Evolutionary conservation across 768 basidiomycete species (phyloP), one percentile per base, ranked within the genome.

Genomic region (Leccinum ochraceum): DNA sequence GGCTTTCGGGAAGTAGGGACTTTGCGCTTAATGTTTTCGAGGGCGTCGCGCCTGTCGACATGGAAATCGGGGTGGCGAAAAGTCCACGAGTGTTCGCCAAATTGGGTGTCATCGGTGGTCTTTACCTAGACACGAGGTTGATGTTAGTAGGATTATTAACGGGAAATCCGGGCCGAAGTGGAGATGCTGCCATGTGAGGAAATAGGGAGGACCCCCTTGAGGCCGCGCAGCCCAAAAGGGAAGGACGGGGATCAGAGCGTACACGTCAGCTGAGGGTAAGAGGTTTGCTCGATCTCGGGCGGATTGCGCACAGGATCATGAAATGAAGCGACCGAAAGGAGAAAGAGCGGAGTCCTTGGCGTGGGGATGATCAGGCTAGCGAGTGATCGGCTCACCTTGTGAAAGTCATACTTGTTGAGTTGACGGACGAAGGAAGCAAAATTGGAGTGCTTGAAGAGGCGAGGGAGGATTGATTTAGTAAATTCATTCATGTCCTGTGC

Each of bases 361-460:
- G 39, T 17, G 39, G 39, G 17, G 16, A 4, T 39, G 36, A 50
- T 57, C 34, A 39, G 14, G 14, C 36, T 48, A 48, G 53, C 24
- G 28, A 49, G 51, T 59, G 53, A 60, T 67, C 53, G 39, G 63
- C 76, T 70, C 37, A 82, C 90, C 80, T 96, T 96, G 81, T 95
- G 94, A 66, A 96, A 96, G 76, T 95, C 94, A 72, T 96, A 96
- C 74, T 95, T 96, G 81, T 96, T 96, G 36, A 96, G 80, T 74
- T 96, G 94, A 10, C 94, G 84, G 6, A 96, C 94, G 70, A 96
- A 96, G 57, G 83, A 86, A 32, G 94, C 94, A 74, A 96, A 96
- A 71, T 96, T 96, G 7, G 90, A 93, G 72, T 96, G 94, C 74
- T 95, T 95, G 85, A 96, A 96, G 81, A 94, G 87, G 39, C 90